Evolutionary conservation across 768 basidiomycete species (phyloP), one percentile per base, ranked within the genome.

Genomic region (Tylopilus balloui): DNA sequence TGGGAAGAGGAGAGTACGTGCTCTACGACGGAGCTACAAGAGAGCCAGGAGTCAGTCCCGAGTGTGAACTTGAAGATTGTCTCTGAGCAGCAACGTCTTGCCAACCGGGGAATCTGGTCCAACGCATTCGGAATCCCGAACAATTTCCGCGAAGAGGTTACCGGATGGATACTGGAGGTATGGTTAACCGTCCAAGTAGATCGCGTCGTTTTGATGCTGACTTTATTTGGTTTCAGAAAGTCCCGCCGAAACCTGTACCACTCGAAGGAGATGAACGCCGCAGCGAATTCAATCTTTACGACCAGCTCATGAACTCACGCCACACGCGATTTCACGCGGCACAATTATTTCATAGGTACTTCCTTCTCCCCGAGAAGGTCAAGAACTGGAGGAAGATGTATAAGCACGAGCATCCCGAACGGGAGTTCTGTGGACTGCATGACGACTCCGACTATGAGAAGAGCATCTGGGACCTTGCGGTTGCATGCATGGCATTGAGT

Each of bases 281-380:
- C 2, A 17, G 20, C 8, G 54, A 60, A 14, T n/a, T 12, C 15
- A 50, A 62, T 24, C 59, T 86, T 23, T 61, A 69, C 34, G 78
- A 84, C 42, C 80, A 86, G 47, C 71, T 87, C 21, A 61, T 62
- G 8, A 73, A 67, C 3, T 81, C 77, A 0, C 73, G 71, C 0
- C 76, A 84, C 50, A 84, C 84, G 14, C 74, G 81, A 4, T 86
- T 84, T 54, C 83, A 86, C 48, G 84, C 84, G 0, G 78, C 71
- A 0, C 76, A 80, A 59, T 63, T 86, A 52, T 82, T 86, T 53
- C 64, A 74, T 20, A 73, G 81, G 17, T 86, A 81, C 50, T 78
- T 81, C 55, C 67, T 71, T 25, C 59, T 73, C 21, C 62, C 78
- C 1, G 34, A 46, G 0, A 57, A 60, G 49, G 53, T 35, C 0